Evolutionary conservation across 2,329 filamentous ascomycete species (phyloP).

Genomic region (Ramularia collo-cygni): DNA sequence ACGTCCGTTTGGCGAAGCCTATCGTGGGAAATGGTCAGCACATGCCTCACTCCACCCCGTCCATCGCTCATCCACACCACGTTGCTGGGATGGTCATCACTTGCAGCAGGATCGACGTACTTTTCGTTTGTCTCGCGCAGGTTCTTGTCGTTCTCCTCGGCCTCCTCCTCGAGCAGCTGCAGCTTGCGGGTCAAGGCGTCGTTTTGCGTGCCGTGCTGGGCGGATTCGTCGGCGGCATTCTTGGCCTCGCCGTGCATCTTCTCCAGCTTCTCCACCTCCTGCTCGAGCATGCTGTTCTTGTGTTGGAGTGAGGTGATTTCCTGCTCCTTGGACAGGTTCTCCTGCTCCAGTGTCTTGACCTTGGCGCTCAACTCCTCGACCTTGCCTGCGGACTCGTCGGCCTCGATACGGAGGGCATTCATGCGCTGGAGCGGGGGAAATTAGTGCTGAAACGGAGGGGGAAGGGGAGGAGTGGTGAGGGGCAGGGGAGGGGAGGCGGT

Average conservation of each 20-base stretch:
- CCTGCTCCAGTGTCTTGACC: conserved; percentile 87
- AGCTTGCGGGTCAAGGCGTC: conserved; percentile 87
- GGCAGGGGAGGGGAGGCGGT: no score
- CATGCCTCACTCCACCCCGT: conserved; percentile 3
- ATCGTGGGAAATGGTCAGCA: conserved; percentile 15
- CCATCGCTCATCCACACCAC: conserved; percentile 11
- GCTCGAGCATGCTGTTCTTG: conserved; percentile 87
- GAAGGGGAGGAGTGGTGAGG: not conserved
- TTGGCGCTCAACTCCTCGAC: conserved; percentile 80
- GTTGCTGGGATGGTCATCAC: no score
- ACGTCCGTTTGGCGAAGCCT: conserved; percentile 98
- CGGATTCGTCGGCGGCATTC: conserved; percentile 73
- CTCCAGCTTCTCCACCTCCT: conserved; percentile 90
- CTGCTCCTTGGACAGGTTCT: conserved; percentile 94
- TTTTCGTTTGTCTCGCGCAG: conserved; percentile 97
- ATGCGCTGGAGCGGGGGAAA: conserved; percentile 61
- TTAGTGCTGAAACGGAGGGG: not conserved
- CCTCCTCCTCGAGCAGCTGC: conserved; percentile 95
- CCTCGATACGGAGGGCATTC: conserved; percentile 88
- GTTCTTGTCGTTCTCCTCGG: conserved; percentile 92
- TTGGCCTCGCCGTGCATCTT: conserved; percentile 76
- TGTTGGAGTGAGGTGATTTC: conserved; percentile 94
- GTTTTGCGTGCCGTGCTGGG: conserved; percentile 79
- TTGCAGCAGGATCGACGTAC: conserved; percentile 50
- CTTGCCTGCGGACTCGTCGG: conserved; percentile 74